These are phyloP conservation scores for Corylus heterophylla DNA, from an alignment of 306 rosid genomes.

Conservation along the genomic window DNA sequence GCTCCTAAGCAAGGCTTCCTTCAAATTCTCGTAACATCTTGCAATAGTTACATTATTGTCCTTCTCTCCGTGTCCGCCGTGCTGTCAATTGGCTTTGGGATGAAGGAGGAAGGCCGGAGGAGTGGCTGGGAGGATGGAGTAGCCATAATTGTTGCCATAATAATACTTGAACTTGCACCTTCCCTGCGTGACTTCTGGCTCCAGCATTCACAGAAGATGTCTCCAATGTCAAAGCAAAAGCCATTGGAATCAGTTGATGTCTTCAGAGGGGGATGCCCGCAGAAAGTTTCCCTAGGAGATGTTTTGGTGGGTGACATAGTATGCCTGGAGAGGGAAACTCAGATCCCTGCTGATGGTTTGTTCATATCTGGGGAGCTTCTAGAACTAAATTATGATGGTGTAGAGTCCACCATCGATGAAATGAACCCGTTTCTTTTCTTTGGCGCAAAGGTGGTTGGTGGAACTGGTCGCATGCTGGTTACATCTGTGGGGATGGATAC, in stretches of 20 bases:
- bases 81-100: constrained; percentile 24
- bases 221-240: neutral
- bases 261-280: neutral
- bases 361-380: constrained; percentile 10
- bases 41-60: neutral
- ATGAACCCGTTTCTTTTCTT: constrained; percentile 16
- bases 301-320: constrained; percentile 20
- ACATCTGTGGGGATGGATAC: constrained; percentile 22
- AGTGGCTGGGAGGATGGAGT: constrained; percentile 26
- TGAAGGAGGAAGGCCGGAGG: constrained; percentile 13
- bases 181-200: neutral
- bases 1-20: neutral
- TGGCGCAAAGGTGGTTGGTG: constrained; percentile 27
- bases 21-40: neutral
- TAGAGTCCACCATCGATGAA: neutral
- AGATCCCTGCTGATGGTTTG: constrained; percentile 30
- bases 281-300: neutral
- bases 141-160: constrained; percentile 4
- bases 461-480: constrained; percentile 26
- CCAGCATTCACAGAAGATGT: neutral
- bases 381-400: constrained; percentile 3
- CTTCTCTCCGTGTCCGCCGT: neutral
- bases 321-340: constrained; percentile 6
- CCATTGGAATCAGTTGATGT: neutral
- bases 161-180: constrained; percentile 6